Percentiles rank a stretch among this genome's conserved stretches.
Evolutionary conservation across 495 filamentous ascomycete species (phyloP).

Genomic region (Xylaria acuta): DNA sequence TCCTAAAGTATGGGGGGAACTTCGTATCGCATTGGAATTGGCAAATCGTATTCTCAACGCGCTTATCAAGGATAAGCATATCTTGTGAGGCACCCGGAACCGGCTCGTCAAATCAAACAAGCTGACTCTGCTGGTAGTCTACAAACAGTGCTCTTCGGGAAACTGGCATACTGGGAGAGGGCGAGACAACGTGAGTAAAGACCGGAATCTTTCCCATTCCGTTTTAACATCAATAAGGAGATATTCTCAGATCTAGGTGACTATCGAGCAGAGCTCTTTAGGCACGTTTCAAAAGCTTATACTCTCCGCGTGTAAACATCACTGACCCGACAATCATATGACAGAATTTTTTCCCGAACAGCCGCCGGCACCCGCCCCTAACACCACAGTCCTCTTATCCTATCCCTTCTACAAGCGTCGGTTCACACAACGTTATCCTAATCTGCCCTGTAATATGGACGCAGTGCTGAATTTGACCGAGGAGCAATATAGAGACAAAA

Average conservation of each 20-base stretch:
- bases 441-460: not conserved
- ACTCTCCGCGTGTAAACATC: not conserved
- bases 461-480: not conserved
- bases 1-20: slow-evolving; percentile 6
- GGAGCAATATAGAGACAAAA: not conserved
- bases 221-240: no score
- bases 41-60: slow-evolving; percentile 14
- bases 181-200: not conserved
- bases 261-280: not conserved
- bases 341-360: not conserved
- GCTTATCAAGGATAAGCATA: slow-evolving; percentile 14
- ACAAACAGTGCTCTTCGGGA: slow-evolving; percentile 14
- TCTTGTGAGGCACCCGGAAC: slow-evolving; percentile 1
- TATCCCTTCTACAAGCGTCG: not conserved
- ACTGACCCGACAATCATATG: not conserved
- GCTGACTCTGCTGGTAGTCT: slow-evolving; percentile 4
- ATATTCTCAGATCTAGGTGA: no score
- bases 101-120: not conserved
- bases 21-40: slow-evolving; percentile 13
- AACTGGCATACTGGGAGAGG: not conserved
- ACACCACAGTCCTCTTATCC: slow-evolving; percentile 11
- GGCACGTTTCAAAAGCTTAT: not conserved
- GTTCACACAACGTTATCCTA: not conserved
- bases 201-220: not conserved
- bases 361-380: not conserved